Percentiles rank a stretch among this genome's conserved stretches.
Evolutionary conservation across 768 basidiomycete genomes (phyloP).

Genomic region (Paxillus involutus): DNA sequence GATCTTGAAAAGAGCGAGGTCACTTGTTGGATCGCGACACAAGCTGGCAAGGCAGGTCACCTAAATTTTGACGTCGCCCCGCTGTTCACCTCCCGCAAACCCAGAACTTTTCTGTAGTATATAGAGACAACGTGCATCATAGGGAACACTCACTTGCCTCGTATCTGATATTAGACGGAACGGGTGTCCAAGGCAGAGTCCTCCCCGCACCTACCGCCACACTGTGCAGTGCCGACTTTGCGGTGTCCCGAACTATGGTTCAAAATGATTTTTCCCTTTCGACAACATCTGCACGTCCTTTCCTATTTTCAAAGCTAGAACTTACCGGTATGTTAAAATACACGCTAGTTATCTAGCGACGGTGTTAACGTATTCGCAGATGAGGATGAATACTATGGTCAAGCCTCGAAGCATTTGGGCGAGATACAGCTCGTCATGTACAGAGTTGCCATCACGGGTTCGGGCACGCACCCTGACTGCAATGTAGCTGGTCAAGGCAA

Average conservation of each 20-base stretch:
- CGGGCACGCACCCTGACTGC: fast-evolving
- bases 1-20: slow-evolving; percentile 12
- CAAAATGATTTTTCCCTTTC: slow-evolving; percentile 7
- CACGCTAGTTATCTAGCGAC: too few species aligned
- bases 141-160: slow-evolving; percentile 10
- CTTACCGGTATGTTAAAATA: slow-evolving; percentile 25
- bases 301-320: slow-evolving; percentile 27
- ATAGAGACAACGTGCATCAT: slow-evolving; percentile 7
- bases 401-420: slow-evolving; percentile 17
- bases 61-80: neutral
- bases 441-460: neutral
- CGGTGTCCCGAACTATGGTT: slow-evolving; percentile 1
- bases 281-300: slow-evolving; percentile 16
- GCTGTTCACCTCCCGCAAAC: neutral
- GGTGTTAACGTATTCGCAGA: slow-evolving; percentile 19
- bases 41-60: slow-evolving; percentile 23
- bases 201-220: neutral
- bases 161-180: slow-evolving; percentile 19
- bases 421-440: slow-evolving; percentile 17
- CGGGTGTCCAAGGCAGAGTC: neutral
- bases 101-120: slow-evolving; percentile 28
- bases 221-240: neutral
- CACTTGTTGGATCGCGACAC: slow-evolving; percentile 30
- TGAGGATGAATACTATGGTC: slow-evolving; percentile 23
- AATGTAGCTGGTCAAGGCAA: slow-evolving; percentile 9